Conservation (phyloP, 1,139 yeast species). For the Blastobotrys buckinghamii region DNA sequence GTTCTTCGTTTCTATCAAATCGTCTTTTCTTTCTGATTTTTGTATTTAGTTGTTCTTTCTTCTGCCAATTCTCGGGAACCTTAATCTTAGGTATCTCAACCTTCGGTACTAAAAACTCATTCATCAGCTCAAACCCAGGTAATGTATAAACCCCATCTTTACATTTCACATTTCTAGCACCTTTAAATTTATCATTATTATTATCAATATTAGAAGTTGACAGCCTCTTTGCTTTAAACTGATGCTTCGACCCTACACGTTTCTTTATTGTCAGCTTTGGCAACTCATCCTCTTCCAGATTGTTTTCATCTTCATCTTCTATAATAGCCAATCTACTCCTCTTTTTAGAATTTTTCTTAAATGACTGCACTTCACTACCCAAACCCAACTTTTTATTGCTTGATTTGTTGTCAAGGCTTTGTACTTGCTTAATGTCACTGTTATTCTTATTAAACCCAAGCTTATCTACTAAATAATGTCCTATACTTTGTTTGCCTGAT, state of each 20-base stretch:
- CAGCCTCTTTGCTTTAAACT: too few species aligned
- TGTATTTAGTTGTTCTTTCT: background rate
- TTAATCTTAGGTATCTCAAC: background rate
- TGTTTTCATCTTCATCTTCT: slow-evolving; percentile 17
- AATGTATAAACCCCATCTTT: slow-evolving; percentile 21
- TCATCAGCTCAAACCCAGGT: slow-evolving; percentile 18
- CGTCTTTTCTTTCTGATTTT: background rate
- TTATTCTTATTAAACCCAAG: slow-evolving; percentile 23
- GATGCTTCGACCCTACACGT: slow-evolving; percentile 6
- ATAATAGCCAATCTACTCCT: slow-evolving; percentile 16
- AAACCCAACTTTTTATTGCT: slow-evolving; percentile 16
- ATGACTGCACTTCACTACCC: slow-evolving; percentile 15
- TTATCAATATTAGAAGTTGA: too few species aligned
- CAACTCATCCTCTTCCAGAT: slow-evolving; percentile 7
- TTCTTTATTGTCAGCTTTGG: background rate
- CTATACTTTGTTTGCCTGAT: slow-evolving; percentile 12
- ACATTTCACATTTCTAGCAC: slow-evolving; percentile 8
- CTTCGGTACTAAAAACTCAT: slow-evolving; percentile 1
- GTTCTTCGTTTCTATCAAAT: background rate
- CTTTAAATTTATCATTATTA: background rate
- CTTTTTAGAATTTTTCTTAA: slow-evolving; percentile 10
- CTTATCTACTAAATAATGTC: slow-evolving; percentile 18
- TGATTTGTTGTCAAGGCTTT: too few species aligned
- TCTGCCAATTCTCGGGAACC: background rate
- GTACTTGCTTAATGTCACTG: too few species aligned